Evolutionary conservation across 139 green algal genomes (phyloP), one percentile per base, ranked within the genome.

Genomic region (Chlamydomonas asymmetrica): DNA sequence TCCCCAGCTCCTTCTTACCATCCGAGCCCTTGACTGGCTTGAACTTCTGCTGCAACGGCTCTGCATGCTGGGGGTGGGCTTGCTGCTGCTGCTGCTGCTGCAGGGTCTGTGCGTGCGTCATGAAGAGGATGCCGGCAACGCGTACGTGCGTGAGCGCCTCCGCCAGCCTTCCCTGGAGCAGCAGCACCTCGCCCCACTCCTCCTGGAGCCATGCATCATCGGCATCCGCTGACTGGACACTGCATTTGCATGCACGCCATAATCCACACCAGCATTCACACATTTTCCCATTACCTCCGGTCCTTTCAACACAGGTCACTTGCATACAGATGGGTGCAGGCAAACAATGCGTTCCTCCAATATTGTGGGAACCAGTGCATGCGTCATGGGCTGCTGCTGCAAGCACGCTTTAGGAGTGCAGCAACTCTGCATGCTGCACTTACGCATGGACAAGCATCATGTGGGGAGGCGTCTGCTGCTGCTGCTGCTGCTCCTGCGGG

Each of bases 131-230:
- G n/a, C 27, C 59, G 31, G 27, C 59, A 34, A n/a, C 59, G 35
- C 59, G 31, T 31, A 66, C 31, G 59, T 66, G 59, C 35, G 27
- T 31, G 13, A n/a, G 27, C n/a, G 59, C 59, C 22, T 66, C 63
- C 63, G n/a, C n/a, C 34, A 16, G 63, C 37, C 81, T 63, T 10
- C 62, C 74, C 5, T 69, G 23, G 3, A 71, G 52, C 27, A 73
- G 54, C 66, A 93, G 65, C 37, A 79, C 71, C 9, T 84, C 71
- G 6, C 76, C 90, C 90, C 90, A 94, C 80, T 93, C 89, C 41
- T 45, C 61, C 81, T 94, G 90, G 63, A 94, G 85, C 89, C 88
- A 93, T 37, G 88, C 79, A 56, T 94, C 89, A 41, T 89, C 78
- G 0, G 88, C 50, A 37, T 93, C 83, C 1, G 49, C 72, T 2